phyloP scores from a whole-genome alignment of 2,329 filamentous ascomycete species.

The Bipolaris gigantea region DNA sequence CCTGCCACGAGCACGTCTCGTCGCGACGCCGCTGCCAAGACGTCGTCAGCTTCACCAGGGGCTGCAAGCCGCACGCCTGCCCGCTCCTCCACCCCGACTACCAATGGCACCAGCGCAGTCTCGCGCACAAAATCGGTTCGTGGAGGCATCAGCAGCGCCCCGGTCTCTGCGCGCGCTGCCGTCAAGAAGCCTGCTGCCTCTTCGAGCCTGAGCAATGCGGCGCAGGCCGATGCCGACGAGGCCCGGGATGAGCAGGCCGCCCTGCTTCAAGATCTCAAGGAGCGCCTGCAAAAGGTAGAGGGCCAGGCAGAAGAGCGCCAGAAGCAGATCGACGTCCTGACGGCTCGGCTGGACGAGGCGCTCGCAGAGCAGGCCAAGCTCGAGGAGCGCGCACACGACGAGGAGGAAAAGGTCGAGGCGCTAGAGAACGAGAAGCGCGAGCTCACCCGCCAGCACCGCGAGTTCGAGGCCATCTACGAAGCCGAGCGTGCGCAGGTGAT shows the following conservation, averaged over 20 bases:
- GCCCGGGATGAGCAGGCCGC: conserved; percentile 78
- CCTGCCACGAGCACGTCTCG: conserved; percentile 38
- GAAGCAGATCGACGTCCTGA: conserved; percentile 82
- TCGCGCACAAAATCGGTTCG: conserved; percentile 37
- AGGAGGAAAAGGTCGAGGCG: conserved; percentile 78
- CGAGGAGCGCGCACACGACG: conserved; percentile 86
- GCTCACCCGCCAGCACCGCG: conserved; percentile 77
- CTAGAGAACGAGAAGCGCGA: conserved; percentile 86
- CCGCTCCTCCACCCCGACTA: conserved; percentile 34
- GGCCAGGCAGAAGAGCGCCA: conserved; percentile 74
- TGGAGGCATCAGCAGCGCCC: conserved; percentile 37
- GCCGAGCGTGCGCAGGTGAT: conserved; percentile 82
- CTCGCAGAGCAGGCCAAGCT: conserved; percentile 79
- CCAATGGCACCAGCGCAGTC: conserved; percentile 35
- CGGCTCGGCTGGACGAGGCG: conserved; percentile 83
- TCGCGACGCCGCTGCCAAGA: conserved; percentile 25
- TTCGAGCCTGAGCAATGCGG: conserved; percentile 40
- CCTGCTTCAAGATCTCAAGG: conserved; percentile 80
- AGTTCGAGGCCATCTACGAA: conserved; percentile 92
- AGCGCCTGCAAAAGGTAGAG: conserved; percentile 80
- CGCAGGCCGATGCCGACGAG: conserved; percentile 57
- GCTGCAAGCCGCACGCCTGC: conserved; percentile 38
- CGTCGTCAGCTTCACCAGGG: conserved; percentile 36
- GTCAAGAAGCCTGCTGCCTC: conserved; percentile 41
- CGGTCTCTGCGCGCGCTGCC: conserved; percentile 45